phyloP scores from a whole-genome alignment of 345 rosid genomes.

The Theobroma cacao region DNA sequence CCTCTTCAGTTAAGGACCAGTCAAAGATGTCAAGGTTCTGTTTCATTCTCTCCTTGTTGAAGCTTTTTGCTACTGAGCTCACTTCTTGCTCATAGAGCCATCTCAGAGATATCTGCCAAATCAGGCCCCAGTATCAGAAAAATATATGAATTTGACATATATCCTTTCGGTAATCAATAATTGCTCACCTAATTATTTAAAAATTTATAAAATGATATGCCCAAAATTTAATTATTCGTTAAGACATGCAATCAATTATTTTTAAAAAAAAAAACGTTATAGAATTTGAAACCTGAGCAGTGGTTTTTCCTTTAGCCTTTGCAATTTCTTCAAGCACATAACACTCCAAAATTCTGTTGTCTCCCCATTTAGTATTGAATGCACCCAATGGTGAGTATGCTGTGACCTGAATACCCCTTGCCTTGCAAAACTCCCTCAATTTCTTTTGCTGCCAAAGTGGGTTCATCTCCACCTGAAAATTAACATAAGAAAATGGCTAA shows the following conservation, averaged over 20 bases:
- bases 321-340: slow-evolving; percentile 48
- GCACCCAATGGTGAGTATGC: slow-evolving; percentile 71
- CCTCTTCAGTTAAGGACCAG: not conserved
- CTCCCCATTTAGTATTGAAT: slow-evolving; percentile 59
- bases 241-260: too few species aligned
- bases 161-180: too few species aligned
- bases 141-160: too few species aligned
- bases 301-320: slow-evolving; percentile 54
- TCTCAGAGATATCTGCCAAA: too few species aligned
- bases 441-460: slow-evolving; percentile 80
- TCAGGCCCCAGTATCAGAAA: too few species aligned
- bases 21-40: slow-evolving; percentile 32
- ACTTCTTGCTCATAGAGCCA: slow-evolving; percentile 38
- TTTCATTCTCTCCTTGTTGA: slow-evolving; percentile 33
- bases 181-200: too few species aligned
- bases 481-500: not conserved
- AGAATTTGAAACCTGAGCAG: slow-evolving; percentile 81
- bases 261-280: not conserved
- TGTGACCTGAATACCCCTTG: slow-evolving; percentile 41
- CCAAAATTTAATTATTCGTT: too few species aligned
- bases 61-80: slow-evolving; percentile 30
- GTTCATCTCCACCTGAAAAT: slow-evolving; percentile 56
- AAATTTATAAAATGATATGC: too few species aligned
- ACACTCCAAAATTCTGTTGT: slow-evolving; percentile 32
- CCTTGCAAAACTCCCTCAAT: slow-evolving; percentile 56